Evolutionary conservation across 345 rosid species (phyloP), one percentile per base, ranked within the genome.

Genomic region (Pseudoturritis turrita): DNA sequence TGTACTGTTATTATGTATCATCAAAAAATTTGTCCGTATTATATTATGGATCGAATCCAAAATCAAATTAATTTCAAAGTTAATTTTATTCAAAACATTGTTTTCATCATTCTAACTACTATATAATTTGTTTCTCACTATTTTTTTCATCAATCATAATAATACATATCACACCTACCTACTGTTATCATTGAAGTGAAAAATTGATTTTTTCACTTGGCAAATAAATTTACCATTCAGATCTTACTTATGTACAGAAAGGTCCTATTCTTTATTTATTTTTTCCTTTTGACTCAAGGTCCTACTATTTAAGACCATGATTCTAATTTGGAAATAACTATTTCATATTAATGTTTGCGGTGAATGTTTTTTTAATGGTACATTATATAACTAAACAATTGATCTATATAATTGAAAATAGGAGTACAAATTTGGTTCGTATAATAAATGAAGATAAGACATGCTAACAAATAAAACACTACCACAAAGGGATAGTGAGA

Each of bases 381-480:
- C 28, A 49, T 33, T 49, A 8, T 12, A 50, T 1, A 50, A 31
- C 55, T 37, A 59, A 41, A 56, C 18, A 12, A 22, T 60, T 39
- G 23, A 14, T 70, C 23, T 40, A 71, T 19, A 50, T 40, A 13
- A 21, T 6, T 40, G 0, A 44, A 31, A 33, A 62, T 40, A 41
- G n/a, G n/a, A n/a, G 10, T 62, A 54, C 49, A 28, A 53, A 39
- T 28, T 10, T 56, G 29, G 71, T 28, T 62, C n/a, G 41, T 26
- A 18, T 36, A 28, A 35, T 52, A 69, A 45, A 76, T 46, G 68
- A 67, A 52, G 79, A 75, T 47, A 62, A 69, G 79, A 76, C 79
- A 46, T 69, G 37, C 60, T 69, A 69, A 69, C 71, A 54, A 75
- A 62, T 69, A 44, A 74, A 54, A 69, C 65, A 53, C 56, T 15